Evolutionary conservation across 2,329 filamentous ascomycete genomes (phyloP), one percentile per base, ranked within the genome.

Genomic region (Lachnellula hyalina): DNA sequence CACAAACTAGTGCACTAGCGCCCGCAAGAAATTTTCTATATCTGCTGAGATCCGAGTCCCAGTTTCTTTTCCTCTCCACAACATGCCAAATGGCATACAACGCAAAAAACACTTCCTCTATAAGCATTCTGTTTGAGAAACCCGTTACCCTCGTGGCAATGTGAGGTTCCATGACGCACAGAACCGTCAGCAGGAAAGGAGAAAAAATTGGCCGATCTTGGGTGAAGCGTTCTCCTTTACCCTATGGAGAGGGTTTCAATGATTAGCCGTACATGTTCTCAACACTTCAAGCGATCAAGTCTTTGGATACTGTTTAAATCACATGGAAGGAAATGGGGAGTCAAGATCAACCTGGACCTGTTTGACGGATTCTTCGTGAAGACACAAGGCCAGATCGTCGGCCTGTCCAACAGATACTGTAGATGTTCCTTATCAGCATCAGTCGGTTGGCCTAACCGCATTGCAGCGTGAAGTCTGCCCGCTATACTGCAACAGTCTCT

Each of bases 111-210:
- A 53, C 36, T 51, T 64, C 65, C 49, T 63, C 61, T 61, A 61
- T 60, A 58, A 67, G 64, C 65, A 63, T 61, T 68, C 58, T 42
- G 60, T 61, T 59, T 59, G 65, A 67, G 65, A 64, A 56, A 56
- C 62, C 65, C 65, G 62, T 62, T 53, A 58, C 61, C 60, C 56
- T 61, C 48, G 59, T 61, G 59, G 56, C 56, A 57, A 62, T 63
- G 60, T 60, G 65, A 63, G 65, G 65, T 54, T 67, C 66, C 63
- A 68, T 65, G 66, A 68, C 62, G 55, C 56, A 63, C 54, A 56
- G 58, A 63, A 63, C 64, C 65, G 65, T 67, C 61, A 63, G 65
- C 46, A 66, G 65, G 64, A 64, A 46, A 58, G 66, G 63, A 67
- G 64, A 68, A 54, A 40, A 62, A 62, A 46, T 56, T 54, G 61